Evolutionary conservation across 352 stramenopile species (phyloP).

Genomic region (Pythium folliculosum): DNA sequence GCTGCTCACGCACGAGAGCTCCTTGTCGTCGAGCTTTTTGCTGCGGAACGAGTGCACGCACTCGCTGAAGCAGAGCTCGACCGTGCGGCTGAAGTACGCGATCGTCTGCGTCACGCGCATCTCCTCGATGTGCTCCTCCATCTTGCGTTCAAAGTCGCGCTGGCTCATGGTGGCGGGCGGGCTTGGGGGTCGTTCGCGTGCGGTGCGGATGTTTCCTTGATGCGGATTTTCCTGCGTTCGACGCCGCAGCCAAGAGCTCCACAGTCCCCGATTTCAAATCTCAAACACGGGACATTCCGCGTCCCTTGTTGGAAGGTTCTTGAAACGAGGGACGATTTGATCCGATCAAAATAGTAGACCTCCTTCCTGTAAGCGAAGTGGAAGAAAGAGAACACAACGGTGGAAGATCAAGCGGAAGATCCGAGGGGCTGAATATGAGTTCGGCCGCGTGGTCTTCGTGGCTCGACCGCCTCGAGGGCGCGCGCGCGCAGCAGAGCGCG

Average conservation of each 20-base stretch:
- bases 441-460: slow-evolving; percentile 71
- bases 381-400: slow-evolving; percentile 20
- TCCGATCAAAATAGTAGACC: slow-evolving; percentile 18
- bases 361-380: slow-evolving; percentile 21
- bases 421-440: slow-evolving; percentile 50
- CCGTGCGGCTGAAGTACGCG: slow-evolving; percentile 88
- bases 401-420: slow-evolving; percentile 26
- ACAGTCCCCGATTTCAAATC: slow-evolving; percentile 16
- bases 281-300: background rate
- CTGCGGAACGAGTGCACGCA: slow-evolving; percentile 91
- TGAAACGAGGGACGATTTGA: background rate
- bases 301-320: background rate
- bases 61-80: slow-evolving; percentile 89
- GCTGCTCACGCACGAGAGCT: slow-evolving; percentile 86
- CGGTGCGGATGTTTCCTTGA: slow-evolving; percentile 2
- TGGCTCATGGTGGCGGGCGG: slow-evolving; percentile 51
- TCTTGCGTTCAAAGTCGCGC: slow-evolving; percentile 88
- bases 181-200: slow-evolving; percentile 1
- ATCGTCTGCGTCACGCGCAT: slow-evolving; percentile 90
- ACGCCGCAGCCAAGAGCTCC: slow-evolving; percentile 26
- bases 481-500: slow-evolving; percentile 63
- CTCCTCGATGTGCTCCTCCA: slow-evolving; percentile 91
- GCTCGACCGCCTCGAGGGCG: slow-evolving; percentile 82
- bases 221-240: background rate
- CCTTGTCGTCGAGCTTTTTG: slow-evolving; percentile 91